Base-by-base conservation (phyloP, 1,284 basidiomycete genomes). In the Rhodotorula sp. region DNA sequence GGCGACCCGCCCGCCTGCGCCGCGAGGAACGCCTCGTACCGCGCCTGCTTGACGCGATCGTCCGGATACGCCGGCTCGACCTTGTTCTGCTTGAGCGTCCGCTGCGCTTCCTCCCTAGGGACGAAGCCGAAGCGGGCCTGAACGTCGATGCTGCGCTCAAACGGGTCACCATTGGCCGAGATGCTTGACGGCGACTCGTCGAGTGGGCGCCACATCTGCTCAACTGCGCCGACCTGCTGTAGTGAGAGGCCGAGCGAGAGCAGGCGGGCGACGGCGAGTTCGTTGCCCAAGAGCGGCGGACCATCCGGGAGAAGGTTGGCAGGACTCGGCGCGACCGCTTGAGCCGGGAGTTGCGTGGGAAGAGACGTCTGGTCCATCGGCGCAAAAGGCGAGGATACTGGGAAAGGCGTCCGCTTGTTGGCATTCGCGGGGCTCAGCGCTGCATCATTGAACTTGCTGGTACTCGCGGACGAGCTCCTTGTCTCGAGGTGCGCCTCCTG, bases 21-120 rank as follows among this genome's bases (percentile, higher is more conserved):
- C 27, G n/a, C 27, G 1, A 68, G 32, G 48, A 68, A 68, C 13
- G 15, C 25, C 29, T 51, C 36, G 48, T 63, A 68, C 21, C 55
- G 41, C 22, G 39, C 29, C 39, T 68, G 54, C 34, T 44, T 46
- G 27, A 12, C 36, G 29, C 34, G 19, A n/a, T 68, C 55, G 13
- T 63, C 44, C 5, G 58, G 58, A 25, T n/a, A 58, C 19, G 56
- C 53, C 15, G 60, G 60, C 55, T 7, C 25, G 41, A 3, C 12
- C 13, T 27, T n/a, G n/a, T 68, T 39, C 5, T 7, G 6, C 48
- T 48, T 36, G 34, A 67, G 60, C 27, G 66, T 60, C 1, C 15
- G 4, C 3, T 25, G 5, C 1, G 66, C 66, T 6, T 61, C 54
- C 1, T 15, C 29, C 13, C 21, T 3, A 6, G 53, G 12, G 9